Evolutionary conservation across 345 rosid genomes (phyloP), one percentile per base, ranked within the genome.

Genomic region (Citrus cavaleriei): DNA sequence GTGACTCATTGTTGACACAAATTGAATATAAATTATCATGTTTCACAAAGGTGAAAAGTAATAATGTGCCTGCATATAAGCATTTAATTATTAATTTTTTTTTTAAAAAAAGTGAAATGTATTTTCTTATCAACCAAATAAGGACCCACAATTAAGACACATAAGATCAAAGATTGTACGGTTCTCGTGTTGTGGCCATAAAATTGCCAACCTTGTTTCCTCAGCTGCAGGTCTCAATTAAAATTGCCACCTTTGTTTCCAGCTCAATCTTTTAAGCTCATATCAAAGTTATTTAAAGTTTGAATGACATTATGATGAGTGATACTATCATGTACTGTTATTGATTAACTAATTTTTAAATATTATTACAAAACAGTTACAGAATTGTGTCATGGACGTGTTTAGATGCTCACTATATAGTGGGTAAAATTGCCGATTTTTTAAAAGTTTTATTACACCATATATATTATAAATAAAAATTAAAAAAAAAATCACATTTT

Each of bases 211-310:
- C 34, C 35, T 73, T 49, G 71, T 64, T 64, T 49, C 61, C 71
- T 46, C 46, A 30, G 32, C 61, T 75, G n/a, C 71, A 21, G 70
- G 61, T 75, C 27, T 75, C n/a, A 64, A 75, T 64, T 60, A 64
- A 51, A 60, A 16, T 46, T 46, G 51, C 51, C 5, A 46, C 16
- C 51, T 46, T 12, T 46, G 70, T 30, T 75, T 64, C 62, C 78
- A 65, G 37, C 73, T 76, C 57, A 60, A 61, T 72, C 55, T 34
- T 66, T 72, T 37, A 38, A 28, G 19, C 30, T 68, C 62, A 38
- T 59, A 55, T 74, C 40, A 40, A 64, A n/a, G n/a, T 76, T 66
- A 67, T 76, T 83, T 75, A 42, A 42, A 12, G 16, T 42, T 42
- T 42, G 18, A 46, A 46, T 12, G 5, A 13, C 51, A 13, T 13